These are phyloP conservation scores for Boletus vermiculosoides DNA, from an alignment of 768 basidiomycete genomes.

Conservation along the genomic window DNA sequence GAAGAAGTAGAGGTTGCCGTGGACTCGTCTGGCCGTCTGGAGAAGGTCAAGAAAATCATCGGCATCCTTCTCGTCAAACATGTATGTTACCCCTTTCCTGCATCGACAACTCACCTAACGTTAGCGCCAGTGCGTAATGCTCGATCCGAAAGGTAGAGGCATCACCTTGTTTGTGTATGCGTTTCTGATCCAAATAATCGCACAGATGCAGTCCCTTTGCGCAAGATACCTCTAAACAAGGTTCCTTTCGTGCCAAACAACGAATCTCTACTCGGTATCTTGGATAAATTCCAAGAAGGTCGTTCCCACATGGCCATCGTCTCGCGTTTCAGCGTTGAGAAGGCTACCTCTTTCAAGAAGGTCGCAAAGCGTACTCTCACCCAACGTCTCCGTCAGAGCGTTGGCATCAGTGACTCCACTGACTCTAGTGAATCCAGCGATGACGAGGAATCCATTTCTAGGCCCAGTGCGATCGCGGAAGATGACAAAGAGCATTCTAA, in stretches of 20 bases:
- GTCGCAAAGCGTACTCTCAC: constrained; percentile 79
- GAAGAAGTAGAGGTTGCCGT: constrained; percentile 69
- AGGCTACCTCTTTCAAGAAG: constrained; percentile 79
- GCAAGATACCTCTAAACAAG: constrained; percentile 81
- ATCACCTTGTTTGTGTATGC: no score
- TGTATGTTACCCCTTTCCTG: constrained; percentile 22
- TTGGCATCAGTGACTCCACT: constrained; percentile 69
- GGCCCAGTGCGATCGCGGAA: constrained; percentile 16
- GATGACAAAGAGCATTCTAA: constrained; percentile 25
- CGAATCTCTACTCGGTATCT: constrained; percentile 77
- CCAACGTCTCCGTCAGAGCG: constrained; percentile 70
- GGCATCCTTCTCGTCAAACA: constrained; percentile 89
- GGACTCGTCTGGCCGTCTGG: constrained; percentile 33
- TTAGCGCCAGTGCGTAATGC: constrained; percentile 58
- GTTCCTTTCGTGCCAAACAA: constrained; percentile 86
- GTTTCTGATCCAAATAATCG: not conserved
- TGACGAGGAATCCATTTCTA: constrained; percentile 34
- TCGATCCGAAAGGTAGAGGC: constrained; percentile 73
- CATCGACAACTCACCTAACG: not conserved
- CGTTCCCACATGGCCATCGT: constrained; percentile 92
- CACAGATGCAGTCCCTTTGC: constrained; percentile 76
- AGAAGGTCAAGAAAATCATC: constrained; percentile 75
- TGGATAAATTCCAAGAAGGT: constrained; percentile 89
- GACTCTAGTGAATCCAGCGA: constrained; percentile 49
- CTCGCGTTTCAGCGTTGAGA: constrained; percentile 68